Evolutionary conservation across 2,329 filamentous ascomycete genomes (phyloP), one percentile per base, ranked within the genome.

Genomic region (Claviceps digitariae): DNA sequence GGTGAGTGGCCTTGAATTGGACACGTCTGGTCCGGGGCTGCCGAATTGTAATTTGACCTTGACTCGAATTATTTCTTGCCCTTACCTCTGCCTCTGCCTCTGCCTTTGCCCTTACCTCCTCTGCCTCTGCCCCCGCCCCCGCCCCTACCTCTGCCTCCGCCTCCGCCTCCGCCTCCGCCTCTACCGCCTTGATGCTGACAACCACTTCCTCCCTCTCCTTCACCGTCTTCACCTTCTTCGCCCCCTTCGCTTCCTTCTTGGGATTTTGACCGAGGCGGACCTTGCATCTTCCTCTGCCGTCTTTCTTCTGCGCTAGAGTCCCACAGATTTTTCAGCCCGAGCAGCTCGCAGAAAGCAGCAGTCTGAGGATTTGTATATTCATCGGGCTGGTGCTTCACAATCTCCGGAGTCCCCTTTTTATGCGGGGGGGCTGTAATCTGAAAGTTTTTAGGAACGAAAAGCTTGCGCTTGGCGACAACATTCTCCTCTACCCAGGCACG

Each of bases 351-450:
- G 64, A 91, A 97, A 3, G 74, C 69, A n/a, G 72, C 74, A 7
- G 90, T 97, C 69, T 97, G 91, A 13, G 86, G 84, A 63, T 93
- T 97, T 4, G 82, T 88, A 65, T 91, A 91, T 68, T 96, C 90
- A 1, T 74, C 72, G 1, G 90, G 88, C 65, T 82, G 78, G n/a
- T 83, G 73, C 0, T 73, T 62, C 0, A 81, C 78, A 25, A 72
- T 74, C 57, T 83, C 78, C 0, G 82, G 78, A 7, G 75, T 70
- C 0, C 73, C 70, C 1, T 73, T 69, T 45, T 82, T 74, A 57
- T 90, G 86, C 2, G 83, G 73, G 1, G 89, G 86, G 3, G 90
- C 90, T 0, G 87, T 95, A 25, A 76, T 64, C 27, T 71, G 71
- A 65, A 97, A 98, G 63, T 95, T 88, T 7, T 84, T 70, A 0